These are phyloP conservation scores for Phytopythium ostracodes DNA, from an alignment of 352 stramenopile genomes.

Conservation along the genomic window DNA sequence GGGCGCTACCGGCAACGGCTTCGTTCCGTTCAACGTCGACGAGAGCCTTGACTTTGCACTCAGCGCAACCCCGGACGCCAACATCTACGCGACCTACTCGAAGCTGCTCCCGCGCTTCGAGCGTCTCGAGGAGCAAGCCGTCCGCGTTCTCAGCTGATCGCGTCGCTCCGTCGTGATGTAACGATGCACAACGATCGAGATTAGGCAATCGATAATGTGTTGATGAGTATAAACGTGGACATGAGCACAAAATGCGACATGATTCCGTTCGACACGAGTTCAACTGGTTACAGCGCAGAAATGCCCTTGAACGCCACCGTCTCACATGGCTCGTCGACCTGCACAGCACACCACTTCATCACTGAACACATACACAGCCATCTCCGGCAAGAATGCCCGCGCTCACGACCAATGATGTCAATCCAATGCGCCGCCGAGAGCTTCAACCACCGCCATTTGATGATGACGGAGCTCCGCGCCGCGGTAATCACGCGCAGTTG, in stretches of 20 bases:
- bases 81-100: conserved; percentile 29
- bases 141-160: conserved; percentile 16
- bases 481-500: not conserved
- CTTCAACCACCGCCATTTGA: conserved; percentile 3
- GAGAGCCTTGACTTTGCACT: conserved; percentile 37
- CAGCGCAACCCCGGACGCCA: conserved; percentile 22
- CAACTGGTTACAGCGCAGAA: too few relatives aligned
- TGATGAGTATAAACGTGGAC: not conserved
- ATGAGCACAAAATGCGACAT: too few relatives aligned
- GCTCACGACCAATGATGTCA: not conserved
- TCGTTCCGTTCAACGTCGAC: conserved; percentile 32
- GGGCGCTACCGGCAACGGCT: conserved; percentile 17
- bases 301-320: too few relatives aligned
- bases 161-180: not conserved
- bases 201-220: not conserved
- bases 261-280: too few relatives aligned
- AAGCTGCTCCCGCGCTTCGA: conserved; percentile 30
- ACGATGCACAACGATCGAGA: not conserved
- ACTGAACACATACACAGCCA: not conserved
- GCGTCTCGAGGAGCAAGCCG: conserved; percentile 30
- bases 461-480: not conserved
- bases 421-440: not conserved
- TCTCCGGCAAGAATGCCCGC: not conserved
- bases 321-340: too few relatives aligned
- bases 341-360: too few relatives aligned